Conservation (phyloP, 208 protist species). For the Leishmania arabica region DNA sequence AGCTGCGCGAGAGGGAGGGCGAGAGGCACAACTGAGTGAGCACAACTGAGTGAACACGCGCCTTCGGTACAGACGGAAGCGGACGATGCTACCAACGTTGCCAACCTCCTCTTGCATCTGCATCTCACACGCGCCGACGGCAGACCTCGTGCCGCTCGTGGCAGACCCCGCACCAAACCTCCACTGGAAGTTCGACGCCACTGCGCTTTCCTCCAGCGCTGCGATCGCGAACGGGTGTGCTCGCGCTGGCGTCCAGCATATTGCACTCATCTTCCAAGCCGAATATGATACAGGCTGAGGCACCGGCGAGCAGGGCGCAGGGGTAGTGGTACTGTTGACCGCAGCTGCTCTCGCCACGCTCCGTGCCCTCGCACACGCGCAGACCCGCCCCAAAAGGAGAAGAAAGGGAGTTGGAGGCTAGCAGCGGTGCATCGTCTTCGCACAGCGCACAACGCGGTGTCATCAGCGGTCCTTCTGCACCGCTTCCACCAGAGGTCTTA, state of each 20-base stretch:
- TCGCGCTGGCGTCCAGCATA: neutral
- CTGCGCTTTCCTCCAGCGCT: neutral
- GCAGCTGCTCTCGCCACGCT: conserved; percentile 26
- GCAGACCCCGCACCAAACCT: conserved; percentile 66
- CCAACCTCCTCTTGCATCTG: neutral
- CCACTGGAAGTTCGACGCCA: conserved; percentile 17
- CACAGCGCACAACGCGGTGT: conserved; percentile 16
- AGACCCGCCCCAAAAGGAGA: conserved; percentile 19
- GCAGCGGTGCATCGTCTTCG: neutral
- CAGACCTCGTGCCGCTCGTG: conserved; percentile 21
- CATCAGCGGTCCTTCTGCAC: neutral
- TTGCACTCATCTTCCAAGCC: conserved; percentile 40
- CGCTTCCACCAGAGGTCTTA: neutral
- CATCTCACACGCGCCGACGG: neutral
- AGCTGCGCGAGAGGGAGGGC: neutral
- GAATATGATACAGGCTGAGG: conserved; percentile 53
- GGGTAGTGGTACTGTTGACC: conserved; percentile 57
- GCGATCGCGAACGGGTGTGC: conserved; percentile 1
- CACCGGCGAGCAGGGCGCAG: conserved; percentile 75
- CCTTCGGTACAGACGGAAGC: neutral
- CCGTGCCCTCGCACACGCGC: conserved; percentile 12
- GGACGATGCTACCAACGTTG: neutral
- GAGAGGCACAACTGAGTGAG: neutral
- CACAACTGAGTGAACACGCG: neutral
- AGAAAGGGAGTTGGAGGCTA: neutral